Evolutionary conservation across 352 stramenopile species (phyloP).

Genomic region (Achlya hypogyna): DNA sequence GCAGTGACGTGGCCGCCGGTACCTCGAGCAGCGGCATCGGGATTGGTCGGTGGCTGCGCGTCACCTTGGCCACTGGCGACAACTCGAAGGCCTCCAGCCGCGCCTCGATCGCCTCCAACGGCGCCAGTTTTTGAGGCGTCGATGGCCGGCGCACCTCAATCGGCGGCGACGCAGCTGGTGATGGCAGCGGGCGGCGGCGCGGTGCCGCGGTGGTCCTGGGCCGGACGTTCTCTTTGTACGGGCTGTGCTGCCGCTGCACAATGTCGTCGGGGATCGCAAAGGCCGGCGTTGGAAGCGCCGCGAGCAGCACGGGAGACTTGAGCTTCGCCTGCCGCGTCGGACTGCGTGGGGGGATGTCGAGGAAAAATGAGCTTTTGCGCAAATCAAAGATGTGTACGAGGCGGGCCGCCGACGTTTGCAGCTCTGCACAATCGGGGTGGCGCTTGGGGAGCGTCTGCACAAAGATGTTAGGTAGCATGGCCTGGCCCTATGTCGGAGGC

Average conservation of each 20-base stretch:
- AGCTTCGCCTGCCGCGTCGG: neutral
- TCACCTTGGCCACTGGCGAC: neutral
- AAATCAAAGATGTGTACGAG: conserved; percentile 37
- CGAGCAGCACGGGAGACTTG: conserved; percentile 1
- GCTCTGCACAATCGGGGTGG: conserved; percentile 36
- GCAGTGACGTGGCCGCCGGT: neutral
- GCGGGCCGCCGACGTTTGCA: conserved; percentile 33
- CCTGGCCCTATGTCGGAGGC: conserved; percentile 27
- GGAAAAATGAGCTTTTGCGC: conserved; percentile 5
- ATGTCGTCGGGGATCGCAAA: conserved; percentile 6
- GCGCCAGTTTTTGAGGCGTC: neutral
- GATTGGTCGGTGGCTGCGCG: neutral
- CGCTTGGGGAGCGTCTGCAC: conserved; percentile 67
- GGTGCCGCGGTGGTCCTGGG: neutral
- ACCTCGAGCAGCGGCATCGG: neutral
- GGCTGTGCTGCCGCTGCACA: neutral
- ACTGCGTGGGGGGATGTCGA: neutral
- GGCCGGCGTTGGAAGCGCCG: neutral
- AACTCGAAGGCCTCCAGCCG: conserved; percentile 4
- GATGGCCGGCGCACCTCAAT: neutral
- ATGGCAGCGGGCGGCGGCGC: neutral
- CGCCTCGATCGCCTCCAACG: conserved; percentile 13
- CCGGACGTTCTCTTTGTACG: neutral
- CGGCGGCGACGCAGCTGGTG: neutral
- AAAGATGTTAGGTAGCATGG: conserved; percentile 75